phyloP scores from a whole-genome alignment of 2,329 filamentous ascomycete species.

The Fusarium subtropicale region DNA sequence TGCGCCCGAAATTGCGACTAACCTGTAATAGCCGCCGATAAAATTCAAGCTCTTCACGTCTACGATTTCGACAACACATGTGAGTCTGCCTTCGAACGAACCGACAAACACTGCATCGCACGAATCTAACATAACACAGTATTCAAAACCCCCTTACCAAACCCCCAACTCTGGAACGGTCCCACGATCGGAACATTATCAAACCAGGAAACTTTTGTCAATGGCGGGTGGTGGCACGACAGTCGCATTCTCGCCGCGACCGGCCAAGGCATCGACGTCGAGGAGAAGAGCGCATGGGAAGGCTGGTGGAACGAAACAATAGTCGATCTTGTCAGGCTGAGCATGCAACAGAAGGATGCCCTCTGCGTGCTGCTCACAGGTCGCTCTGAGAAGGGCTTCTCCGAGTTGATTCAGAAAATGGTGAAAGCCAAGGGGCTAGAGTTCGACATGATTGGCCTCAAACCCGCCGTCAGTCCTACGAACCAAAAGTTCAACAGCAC shows the following conservation, averaged over 20 bases:
- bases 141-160: slow-evolving; percentile 91
- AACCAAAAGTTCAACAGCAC: slow-evolving; percentile 84
- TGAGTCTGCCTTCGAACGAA: slow-evolving; percentile 56
- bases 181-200: slow-evolving; percentile 81
- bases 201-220: slow-evolving; percentile 78
- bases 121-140: slow-evolving; percentile 62
- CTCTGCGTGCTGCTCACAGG: slow-evolving; percentile 90
- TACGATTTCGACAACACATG: slow-evolving; percentile 99
- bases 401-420: slow-evolving; percentile 84
- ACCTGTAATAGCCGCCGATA: slow-evolving; percentile 63
- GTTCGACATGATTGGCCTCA: slow-evolving; percentile 90
- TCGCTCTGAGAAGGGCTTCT: slow-evolving; percentile 80
- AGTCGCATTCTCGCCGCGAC: slow-evolving; percentile 85
- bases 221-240: slow-evolving; percentile 98
- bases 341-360: slow-evolving; percentile 85
- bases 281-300: slow-evolving; percentile 86
- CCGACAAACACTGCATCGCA: neutral
- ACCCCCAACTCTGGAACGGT: slow-evolving; percentile 86
- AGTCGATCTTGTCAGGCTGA: slow-evolving; percentile 81
- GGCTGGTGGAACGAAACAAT: slow-evolving; percentile 98
- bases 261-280: slow-evolving; percentile 82
- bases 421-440: slow-evolving; percentile 79
- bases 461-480: slow-evolving; percentile 83
- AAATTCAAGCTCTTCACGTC: slow-evolving; percentile 85
- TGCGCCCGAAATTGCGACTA: slow-evolving; percentile 25